Conservation (phyloP, 495 filamentous ascomycete genomes). For the Aspergillus conjunctus region DNA sequence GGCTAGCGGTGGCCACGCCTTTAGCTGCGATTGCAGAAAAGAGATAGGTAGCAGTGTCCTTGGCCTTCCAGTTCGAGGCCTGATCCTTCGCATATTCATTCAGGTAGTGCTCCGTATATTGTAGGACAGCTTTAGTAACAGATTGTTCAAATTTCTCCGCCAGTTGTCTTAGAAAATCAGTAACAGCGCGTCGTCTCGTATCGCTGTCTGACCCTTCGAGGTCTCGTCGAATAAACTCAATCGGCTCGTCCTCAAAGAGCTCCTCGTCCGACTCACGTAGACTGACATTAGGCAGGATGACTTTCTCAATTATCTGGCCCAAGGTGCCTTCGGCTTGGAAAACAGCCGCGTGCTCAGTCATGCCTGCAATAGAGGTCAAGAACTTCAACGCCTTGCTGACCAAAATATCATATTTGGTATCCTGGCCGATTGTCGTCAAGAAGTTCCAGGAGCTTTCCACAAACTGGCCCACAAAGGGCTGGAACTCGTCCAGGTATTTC, state of each 20-base stretch:
- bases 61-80: conserved; percentile 84
- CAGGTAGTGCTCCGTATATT: conserved; percentile 80
- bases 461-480: conserved; percentile 73
- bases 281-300: conserved; percentile 88
- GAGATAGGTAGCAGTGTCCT: conserved; percentile 95
- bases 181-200: conserved; percentile 86
- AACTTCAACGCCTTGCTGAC: conserved; percentile 93
- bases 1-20: conserved; percentile 77
- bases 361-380: conserved; percentile 82
- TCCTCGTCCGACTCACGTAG: conserved; percentile 92
- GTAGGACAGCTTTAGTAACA: conserved; percentile 78
- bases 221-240: conserved; percentile 96
- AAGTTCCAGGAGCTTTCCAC: conserved; percentile 88
- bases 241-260: conserved; percentile 96
- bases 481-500: conserved; percentile 94
- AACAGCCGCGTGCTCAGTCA: conserved; percentile 70
- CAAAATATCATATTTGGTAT: conserved; percentile 93
- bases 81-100: conserved; percentile 67
- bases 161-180: conserved; percentile 86
- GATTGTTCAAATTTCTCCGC: conserved; percentile 82
- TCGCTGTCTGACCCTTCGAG: conserved; percentile 96
- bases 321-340: conserved; percentile 82
- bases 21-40: conserved; percentile 94
- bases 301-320: conserved; percentile 86
- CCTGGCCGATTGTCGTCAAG: conserved; percentile 78